Evolutionary conservation across 2,329 filamentous ascomycete species (phyloP).

Genomic region (Ophiostoma perfectum): DNA sequence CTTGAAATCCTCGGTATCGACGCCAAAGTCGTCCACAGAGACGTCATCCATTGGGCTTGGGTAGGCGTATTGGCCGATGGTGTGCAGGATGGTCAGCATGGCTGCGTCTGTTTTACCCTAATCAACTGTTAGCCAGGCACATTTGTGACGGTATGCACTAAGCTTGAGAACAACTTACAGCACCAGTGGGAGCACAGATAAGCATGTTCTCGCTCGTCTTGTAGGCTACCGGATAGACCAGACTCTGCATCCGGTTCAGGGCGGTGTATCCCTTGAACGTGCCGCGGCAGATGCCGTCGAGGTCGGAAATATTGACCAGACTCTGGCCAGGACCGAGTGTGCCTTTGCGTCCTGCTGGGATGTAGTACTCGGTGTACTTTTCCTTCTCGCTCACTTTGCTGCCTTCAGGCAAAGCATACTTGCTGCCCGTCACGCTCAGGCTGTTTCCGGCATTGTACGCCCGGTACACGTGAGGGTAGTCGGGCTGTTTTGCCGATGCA

Average conservation of each 20-base stretch:
- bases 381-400: constrained; percentile 64
- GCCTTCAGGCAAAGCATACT: constrained; percentile 74
- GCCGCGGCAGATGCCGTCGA: constrained; percentile 83
- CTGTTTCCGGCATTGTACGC: constrained; percentile 78
- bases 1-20: constrained; percentile 87
- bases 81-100: constrained; percentile 91
- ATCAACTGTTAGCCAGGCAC: not conserved
- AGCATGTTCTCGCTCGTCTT: constrained; percentile 97
- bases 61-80: constrained; percentile 75
- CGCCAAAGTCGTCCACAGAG: constrained; percentile 69
- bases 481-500: constrained; percentile 63
- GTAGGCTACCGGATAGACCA: constrained; percentile 93
- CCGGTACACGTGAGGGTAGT: constrained; percentile 93
- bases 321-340: constrained; percentile 66
- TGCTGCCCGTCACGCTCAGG: constrained; percentile 70
- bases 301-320: constrained; percentile 69
- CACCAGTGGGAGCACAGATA: constrained; percentile 94
- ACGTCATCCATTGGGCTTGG: constrained; percentile 74
- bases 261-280: constrained; percentile 93
- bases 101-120: constrained; percentile 93
- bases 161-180: constrained; percentile 33
- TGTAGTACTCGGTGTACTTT: constrained; percentile 82
- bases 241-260: constrained; percentile 95
- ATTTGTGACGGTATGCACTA: no score
- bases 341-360: constrained; percentile 78